Evolutionary conservation across 495 filamentous ascomycete genomes (phyloP).

Genomic region (Evernia prunastri): DNA sequence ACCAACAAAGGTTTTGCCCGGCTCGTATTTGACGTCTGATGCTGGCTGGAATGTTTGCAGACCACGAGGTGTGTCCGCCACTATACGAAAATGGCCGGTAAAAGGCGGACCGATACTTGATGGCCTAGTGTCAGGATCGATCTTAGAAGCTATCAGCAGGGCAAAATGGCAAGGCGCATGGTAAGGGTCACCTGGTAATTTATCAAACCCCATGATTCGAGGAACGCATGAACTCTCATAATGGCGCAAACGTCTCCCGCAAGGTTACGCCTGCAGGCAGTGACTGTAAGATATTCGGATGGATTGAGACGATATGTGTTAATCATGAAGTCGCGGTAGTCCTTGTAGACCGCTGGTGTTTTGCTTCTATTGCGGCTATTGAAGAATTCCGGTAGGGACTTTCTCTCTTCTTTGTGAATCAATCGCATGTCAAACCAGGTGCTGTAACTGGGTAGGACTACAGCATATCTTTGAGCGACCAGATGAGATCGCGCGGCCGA

Average conservation of each 20-base stretch:
- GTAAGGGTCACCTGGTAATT: slow-evolving; percentile 79
- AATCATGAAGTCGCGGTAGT: slow-evolving; percentile 99
- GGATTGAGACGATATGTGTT: slow-evolving; percentile 96
- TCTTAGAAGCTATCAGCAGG: slow-evolving; percentile 46
- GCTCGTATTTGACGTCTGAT: slow-evolving; percentile 62
- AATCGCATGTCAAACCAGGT: slow-evolving; percentile 98
- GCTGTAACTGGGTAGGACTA: slow-evolving; percentile 92
- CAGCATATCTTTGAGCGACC: slow-evolving; percentile 75
- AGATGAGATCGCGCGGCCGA: slow-evolving; percentile 82
- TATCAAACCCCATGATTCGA: slow-evolving; percentile 99
- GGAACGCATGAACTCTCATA: slow-evolving; percentile 94
- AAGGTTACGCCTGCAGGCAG: slow-evolving; percentile 91
- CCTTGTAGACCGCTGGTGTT: slow-evolving; percentile 94
- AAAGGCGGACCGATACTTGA: slow-evolving; percentile 95
- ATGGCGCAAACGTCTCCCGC: slow-evolving; percentile 98
- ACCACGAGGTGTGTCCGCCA: slow-evolving; percentile 89
- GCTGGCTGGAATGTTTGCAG: slow-evolving; percentile 91
- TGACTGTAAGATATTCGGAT: slow-evolving; percentile 92
- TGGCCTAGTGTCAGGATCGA: slow-evolving; percentile 89
- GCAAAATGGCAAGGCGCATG: slow-evolving; percentile 7
- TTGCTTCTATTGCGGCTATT: slow-evolving; percentile 97
- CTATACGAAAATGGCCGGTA: slow-evolving; percentile 92
- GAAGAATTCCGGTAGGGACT: slow-evolving; percentile 93
- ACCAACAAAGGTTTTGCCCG: slow-evolving; percentile 62
- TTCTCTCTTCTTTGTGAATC: slow-evolving; percentile 81